Conservation (phyloP, 2,329 filamentous ascomycete genomes). For the Alternaria novae-zelandiae region DNA sequence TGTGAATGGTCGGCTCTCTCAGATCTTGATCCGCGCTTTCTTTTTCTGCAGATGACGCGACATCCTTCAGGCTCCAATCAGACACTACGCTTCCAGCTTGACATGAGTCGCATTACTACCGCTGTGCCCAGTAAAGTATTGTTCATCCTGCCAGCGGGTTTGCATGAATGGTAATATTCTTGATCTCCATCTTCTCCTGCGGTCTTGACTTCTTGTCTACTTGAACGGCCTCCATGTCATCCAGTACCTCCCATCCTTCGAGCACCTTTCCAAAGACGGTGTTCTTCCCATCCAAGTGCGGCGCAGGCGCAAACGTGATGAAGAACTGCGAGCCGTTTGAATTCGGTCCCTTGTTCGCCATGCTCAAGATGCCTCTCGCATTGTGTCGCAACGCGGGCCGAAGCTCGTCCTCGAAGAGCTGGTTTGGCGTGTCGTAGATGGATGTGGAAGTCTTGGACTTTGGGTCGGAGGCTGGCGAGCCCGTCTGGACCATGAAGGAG, state of each 20-base stretch:
- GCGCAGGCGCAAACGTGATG: slow-evolving; percentile 75
- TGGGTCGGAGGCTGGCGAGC: slow-evolving; percentile 59
- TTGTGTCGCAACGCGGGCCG: slow-evolving; percentile 72
- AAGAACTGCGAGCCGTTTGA: slow-evolving; percentile 86
- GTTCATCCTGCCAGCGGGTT: slow-evolving; percentile 71
- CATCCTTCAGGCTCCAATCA: background rate
- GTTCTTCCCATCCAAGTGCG: slow-evolving; percentile 83
- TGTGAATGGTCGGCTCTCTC: background rate
- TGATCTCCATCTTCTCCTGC: slow-evolving; percentile 69
- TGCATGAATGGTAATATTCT: slow-evolving; percentile 75
- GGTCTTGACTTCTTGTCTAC: slow-evolving; percentile 82
- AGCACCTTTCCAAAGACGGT: slow-evolving; percentile 81
- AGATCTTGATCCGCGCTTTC: background rate
- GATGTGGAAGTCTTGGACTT: slow-evolving; percentile 71
- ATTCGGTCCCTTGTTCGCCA: slow-evolving; percentile 78
- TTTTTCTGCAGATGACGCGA: background rate
- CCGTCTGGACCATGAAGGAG: slow-evolving; percentile 80
- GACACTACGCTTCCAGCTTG: background rate
- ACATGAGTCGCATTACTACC: slow-evolving; percentile 40
- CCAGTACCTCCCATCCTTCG: slow-evolving; percentile 66
- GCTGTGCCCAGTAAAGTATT: background rate
- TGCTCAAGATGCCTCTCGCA: slow-evolving; percentile 72
- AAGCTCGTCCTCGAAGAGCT: slow-evolving; percentile 80
- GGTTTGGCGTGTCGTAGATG: slow-evolving; percentile 64
- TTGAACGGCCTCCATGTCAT: slow-evolving; percentile 72